Evolutionary conservation across 176 grass and related monocot species (phyloP), one percentile per base, ranked within the genome.

Genomic region (Cenchrus americanus): DNA sequence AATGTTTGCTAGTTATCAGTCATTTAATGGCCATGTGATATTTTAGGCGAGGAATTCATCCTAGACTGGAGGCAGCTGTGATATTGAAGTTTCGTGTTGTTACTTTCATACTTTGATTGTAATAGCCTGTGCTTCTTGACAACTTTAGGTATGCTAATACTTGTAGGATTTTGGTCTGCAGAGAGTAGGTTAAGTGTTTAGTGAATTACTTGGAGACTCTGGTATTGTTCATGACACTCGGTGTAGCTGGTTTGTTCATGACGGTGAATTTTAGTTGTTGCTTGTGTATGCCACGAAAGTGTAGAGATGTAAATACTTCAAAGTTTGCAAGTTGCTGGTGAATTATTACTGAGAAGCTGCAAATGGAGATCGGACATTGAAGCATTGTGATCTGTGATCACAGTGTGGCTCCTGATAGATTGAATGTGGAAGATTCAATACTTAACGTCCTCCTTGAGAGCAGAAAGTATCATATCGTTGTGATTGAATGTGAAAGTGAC

Each of bases 51-150:
- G 18, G 43, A 62, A 52, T 76, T 44, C 62, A 47, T 24, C 13
- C n/a, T 66, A 47, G 50, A 87, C 8, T 75, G 23, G 24, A 11
- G 14, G n/a, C 21, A 69, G 61, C 62, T 43, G 7, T 27, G 69
- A 66, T 82, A 77, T 64, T 66, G 32, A 27, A n/a, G 6, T 67
- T 74, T 60, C 21, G 15, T 26, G 43, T 65, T 52, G 8, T 49
- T 85, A 69, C 27, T 81, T 89, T 23, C 10, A 70, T 69, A 69
- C 27, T 81, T 89, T 23, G 14, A 70, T 69, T 12, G 18, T 54
- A 17, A 22, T 72, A 47, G 43, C 21, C 10, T 19, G 32, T 81
- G 12, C 64, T 42, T 59, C 49, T 21, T 44, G 41, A 17, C 46
- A 86, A 66, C 49, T 73, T 70, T 73, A 71, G 22, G 15, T 26